Evolutionary conservation across 2,329 filamentous ascomycete genomes (phyloP), one percentile per base, ranked within the genome.

Genomic region (Aaosphaeria pasadenensis): DNA sequence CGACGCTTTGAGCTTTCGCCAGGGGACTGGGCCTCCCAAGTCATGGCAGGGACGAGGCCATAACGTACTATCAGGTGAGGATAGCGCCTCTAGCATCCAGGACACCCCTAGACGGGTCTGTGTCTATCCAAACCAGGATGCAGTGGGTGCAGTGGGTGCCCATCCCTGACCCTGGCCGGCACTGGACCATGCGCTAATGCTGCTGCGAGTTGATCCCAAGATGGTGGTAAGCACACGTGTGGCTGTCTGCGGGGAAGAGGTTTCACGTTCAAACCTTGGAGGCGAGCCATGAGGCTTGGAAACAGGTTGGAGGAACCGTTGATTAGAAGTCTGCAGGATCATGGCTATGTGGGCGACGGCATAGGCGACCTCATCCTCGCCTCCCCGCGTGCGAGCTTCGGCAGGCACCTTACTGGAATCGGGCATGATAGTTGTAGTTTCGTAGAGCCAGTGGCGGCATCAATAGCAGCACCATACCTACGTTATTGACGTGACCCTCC

Each of bases 231-330:
- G 62, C 62, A 66, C 63, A 64, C 54, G 57, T 64, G 66, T 62
- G 63, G 59, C 60, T 58, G 58, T 63, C 61, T 67, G 63, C 56
- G 58, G 67, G 67, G 64, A 66, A 67, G 59, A 61, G 49, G 66
- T 70, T 68, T 69, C 66, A 68, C 54, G 35, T 45, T 57, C 49
- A 56, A 55, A 58, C 55, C 51, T 56, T 57, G 53, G 51, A 56
- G 53, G 54, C 57, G 56, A 53, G 54, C 56, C 36, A 45, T 39
- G 56, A 52, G 48, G 54, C 50, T 47, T 52, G 43, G 42, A 43
- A 38, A 39, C 44, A 42, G 39, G 33, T 32, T 42, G 43, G 44
- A 43, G 42, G 46, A 44, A 53, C 46, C 52, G 46, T 52, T 55
- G 51, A 48, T 49, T 44, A 43, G 46, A 51, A 28, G 43, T 24